Evolutionary conservation across 148 eudicot species (phyloP), one percentile per base, ranked within the genome.

Genomic region (Rhododendron ferrugineum): DNA sequence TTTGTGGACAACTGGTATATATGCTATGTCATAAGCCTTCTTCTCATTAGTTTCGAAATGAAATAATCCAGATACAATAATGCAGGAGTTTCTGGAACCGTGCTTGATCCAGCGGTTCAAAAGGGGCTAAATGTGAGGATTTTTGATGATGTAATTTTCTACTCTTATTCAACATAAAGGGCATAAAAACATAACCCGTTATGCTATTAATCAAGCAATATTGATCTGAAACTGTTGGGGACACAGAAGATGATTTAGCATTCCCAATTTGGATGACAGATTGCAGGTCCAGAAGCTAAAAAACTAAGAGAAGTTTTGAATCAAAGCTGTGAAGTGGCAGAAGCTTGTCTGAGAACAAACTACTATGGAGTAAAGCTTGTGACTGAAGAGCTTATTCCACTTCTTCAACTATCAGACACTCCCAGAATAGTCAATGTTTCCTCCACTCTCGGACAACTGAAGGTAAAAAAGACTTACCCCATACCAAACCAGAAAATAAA

Each of bases 361-460:
- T 92, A 88, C 73, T 89, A 88, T 77, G 94, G 90, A 34, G 86
- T 74, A 3, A 92, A 92, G 78, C 54, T 73, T 8, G 72, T 88
- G 28, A 83, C 82, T 16, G 83, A 87, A 68, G 88, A 85, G 37
- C 78, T 92, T 20, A 56, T 90, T 82, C 92, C 91, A 8, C 89
- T 92, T 13, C 93, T 92, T 40, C 86, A 89, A 70, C 82, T 86
- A 34, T 92, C 93, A 4, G 81, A 74, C 52, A 89, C 92, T 1
- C 87, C 90, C 6, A 85, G 88, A 82, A 89, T 91, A 66, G 90
- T 91, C 23, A 91, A 87, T 56, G 72, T 90, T 36, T 89, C 92
- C 15, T 87, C 92, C 26, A 30, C 8, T 0, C 62, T 30, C 26
- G 91, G 91, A 16, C 52, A 79, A 66, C 86, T 90, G 18, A 73